Base-by-base conservation (phyloP, 208 protist genomes). In the Herpetomonas tarakana region DNA sequence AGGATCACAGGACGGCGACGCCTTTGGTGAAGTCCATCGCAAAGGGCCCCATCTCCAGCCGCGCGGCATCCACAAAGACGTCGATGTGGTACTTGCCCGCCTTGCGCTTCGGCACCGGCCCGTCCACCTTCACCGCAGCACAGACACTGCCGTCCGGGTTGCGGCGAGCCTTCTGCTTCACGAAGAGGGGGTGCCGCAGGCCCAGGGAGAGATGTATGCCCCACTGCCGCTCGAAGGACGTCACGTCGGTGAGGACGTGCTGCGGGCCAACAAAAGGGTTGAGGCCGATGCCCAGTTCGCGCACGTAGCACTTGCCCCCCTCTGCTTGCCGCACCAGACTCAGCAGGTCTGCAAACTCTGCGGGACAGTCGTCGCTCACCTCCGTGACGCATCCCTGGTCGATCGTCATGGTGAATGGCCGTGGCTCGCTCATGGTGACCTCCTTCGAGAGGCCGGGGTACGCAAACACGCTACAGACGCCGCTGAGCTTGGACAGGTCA, bases 211-310 rank as follows among this genome's bases (percentile, higher is more conserved):
- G 51, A 69, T 96, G 91, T 26, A 96, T 76, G 28, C 91, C 91
- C 74, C 84, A 92, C 73, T 96, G 91, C 9, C 91, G 74, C 79
- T 96, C 91, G 63, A 96, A 96, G 24, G 86, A 86, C 21, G 91
- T 94, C 30, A 96, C 91, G 54, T 96, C 91, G 31, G 65, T 86
- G 26, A 96, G 62, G n/a, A 92, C 65, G 68, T 89, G 83, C 12
- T 64, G 14, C n/a, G 66, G 74, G 18, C 91, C 85, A 11, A 91
- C 76, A 58, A 78, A 87, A n/a, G 86, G 88, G 72, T 93, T 96
- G 30, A 96, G 81, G 19, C 91, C 91, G 53, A 96, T 89, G 30
- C 91, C 91, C 30, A 94, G 76, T 71, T 96, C 91, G 14, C 91
- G 84, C 74, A 96, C 86, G 55, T 83, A 87, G 76, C 85, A 89